Conservation (phyloP, 192 early-diverging fungal species). For the Chytriomyces sp. region DNA sequence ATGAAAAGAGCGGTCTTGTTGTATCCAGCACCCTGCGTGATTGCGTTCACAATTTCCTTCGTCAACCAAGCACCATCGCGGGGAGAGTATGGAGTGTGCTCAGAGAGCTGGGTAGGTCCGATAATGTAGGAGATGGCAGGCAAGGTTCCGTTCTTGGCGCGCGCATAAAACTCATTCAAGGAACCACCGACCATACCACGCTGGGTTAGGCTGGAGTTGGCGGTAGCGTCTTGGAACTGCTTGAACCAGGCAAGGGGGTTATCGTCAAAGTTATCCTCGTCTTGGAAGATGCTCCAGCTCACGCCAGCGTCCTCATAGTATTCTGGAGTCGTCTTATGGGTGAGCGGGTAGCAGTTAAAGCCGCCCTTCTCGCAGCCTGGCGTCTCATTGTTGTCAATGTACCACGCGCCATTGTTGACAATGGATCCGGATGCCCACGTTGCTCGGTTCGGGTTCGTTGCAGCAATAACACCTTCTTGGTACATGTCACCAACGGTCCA, state of each 20-base stretch:
- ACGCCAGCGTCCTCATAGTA: neutral
- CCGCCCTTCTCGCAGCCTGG: conserved; percentile 3
- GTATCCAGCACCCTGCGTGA: too few species aligned
- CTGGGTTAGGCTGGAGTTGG: neutral
- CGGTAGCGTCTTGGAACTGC: neutral
- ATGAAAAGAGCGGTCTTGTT: too few species aligned
- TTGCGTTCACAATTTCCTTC: too few species aligned
- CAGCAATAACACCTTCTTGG: conserved; percentile 11
- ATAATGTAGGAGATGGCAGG: too few species aligned
- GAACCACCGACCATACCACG: too few species aligned
- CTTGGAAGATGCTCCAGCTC: neutral
- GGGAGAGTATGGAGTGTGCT: too few species aligned
- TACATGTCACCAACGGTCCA: conserved; percentile 25
- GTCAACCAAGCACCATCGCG: too few species aligned
- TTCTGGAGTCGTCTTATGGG: neutral
- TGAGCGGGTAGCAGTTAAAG: conserved; percentile 8
- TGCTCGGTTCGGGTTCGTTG: conserved; percentile 15
- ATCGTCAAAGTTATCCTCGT: conserved; percentile 2
- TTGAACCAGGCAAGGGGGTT: conserved; percentile 7
- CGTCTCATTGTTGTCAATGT: conserved; percentile 10
- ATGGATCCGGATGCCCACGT: conserved; percentile 8
- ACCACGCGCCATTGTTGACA: neutral
- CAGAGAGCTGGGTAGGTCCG: too few species aligned
- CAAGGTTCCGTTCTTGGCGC: too few species aligned
- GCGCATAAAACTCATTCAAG: too few species aligned